phyloP scores from a whole-genome alignment of 805 yeast species.

The Hanseniaspora meyeri region DNA sequence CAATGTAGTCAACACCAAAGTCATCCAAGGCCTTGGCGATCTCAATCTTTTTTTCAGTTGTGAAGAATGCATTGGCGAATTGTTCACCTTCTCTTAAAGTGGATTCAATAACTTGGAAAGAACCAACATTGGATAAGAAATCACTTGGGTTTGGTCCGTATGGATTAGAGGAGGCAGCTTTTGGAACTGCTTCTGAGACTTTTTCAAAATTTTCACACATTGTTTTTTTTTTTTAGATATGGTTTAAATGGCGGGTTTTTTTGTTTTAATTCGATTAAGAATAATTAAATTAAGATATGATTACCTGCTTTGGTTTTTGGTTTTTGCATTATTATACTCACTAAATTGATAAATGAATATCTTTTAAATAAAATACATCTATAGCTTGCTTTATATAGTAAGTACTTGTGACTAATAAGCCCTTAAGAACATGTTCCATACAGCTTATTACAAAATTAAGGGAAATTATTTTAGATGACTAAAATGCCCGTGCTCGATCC shows the following conservation, averaged over 20 bases:
- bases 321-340: too few species aligned
- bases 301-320: not conserved
- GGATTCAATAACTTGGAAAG: conserved; percentile 85
- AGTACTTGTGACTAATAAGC: too few species aligned
- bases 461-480: not conserved
- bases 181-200: conserved; percentile 31
- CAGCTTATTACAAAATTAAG: not conserved
- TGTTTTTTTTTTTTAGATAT: not conserved
- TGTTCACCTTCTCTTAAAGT: conserved; percentile 98
- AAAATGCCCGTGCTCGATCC: not conserved
- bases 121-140: conserved; percentile 75
- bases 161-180: conserved; percentile 46
- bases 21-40: conserved; percentile 95
- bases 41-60: conserved; percentile 88
- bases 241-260: not conserved
- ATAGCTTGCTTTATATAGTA: too few species aligned
- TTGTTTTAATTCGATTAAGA: not conserved
- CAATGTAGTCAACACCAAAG: conserved; percentile 96
- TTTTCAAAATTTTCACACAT: conserved; percentile 27
- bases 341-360: too few species aligned
- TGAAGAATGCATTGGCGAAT: conserved; percentile 92
- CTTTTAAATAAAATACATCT: too few species aligned
- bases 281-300: too few species aligned
- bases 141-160: conserved; percentile 95
- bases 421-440: too few species aligned